Percentiles rank a stretch among this genome's conserved stretches.
phyloP scores from a whole-genome alignment of 768 basidiomycete species.

The Pleurotus tuoliensis region DNA sequence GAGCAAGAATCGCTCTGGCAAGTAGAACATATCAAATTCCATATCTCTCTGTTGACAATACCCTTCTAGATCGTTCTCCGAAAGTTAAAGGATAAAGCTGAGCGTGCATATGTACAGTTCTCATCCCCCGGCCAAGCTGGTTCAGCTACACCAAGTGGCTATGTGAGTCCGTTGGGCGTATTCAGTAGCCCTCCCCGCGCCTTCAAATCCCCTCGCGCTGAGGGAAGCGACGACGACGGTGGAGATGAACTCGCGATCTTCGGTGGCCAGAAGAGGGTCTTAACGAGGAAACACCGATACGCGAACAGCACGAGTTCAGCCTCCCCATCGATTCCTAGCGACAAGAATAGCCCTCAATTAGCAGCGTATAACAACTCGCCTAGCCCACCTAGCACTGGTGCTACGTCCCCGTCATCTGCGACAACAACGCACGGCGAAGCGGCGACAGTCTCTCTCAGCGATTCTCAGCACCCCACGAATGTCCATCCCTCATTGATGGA shows the following conservation, averaged over 20 bases:
- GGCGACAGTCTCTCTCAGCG: not conserved
- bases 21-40: slow-evolving; percentile 7
- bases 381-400: slow-evolving; percentile 6
- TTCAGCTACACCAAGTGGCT: not conserved
- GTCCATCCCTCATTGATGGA: slow-evolving; percentile 22
- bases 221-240: slow-evolving; percentile 23
- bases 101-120: slow-evolving; percentile 28
- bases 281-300: slow-evolving; percentile 24
- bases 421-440: slow-evolving; percentile 4
- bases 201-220: not conserved
- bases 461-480: not conserved
- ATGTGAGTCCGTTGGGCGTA: not conserved
- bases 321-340: not conserved
- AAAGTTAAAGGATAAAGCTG: slow-evolving; percentile 43
- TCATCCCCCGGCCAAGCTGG: slow-evolving; percentile 12
- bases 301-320: not conserved
- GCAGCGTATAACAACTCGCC: slow-evolving; percentile 9
- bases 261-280: slow-evolving; percentile 45
- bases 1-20: slow-evolving; percentile 46
- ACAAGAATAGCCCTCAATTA: slow-evolving; percentile 13
- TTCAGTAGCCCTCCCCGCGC: slow-evolving; percentile 6
- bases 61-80: slow-evolving; percentile 35
- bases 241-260: slow-evolving; percentile 52
- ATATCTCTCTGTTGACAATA: not conserved
- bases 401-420: slow-evolving; percentile 14